Base-by-base conservation (phyloP, 257 asterid genomes). In the Echium plantagineum region DNA sequence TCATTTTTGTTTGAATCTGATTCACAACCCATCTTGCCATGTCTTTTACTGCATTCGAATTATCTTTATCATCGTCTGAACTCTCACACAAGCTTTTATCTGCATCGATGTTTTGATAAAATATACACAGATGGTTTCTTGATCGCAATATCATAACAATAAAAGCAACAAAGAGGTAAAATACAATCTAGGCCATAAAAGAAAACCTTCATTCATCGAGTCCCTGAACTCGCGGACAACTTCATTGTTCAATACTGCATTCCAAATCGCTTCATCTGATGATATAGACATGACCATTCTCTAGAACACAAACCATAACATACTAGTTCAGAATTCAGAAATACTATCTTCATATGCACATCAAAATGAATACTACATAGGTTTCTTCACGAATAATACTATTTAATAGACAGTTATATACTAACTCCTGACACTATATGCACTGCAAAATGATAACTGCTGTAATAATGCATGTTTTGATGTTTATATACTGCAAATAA, bases 211-310 rank as follows among this genome's bases (percentile, higher is more conserved):
- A 47, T 28, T 56, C 52, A 78, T 60, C 4, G 94, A 75, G 24
- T 72, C 75, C 59, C 91, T 75, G 61, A 89, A 78, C 72, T 86
- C 94, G 69, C 66, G 80, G 26, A 89, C 94, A 5, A 52, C 80
- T 64, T 84, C 81, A 63, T 86, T 84, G 72, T 81, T 85, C 77
- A 82, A 52, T 53, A 89, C 80, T 52, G 95, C 95, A 54, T 83
- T 87, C 95, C 95, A 86, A 46, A 85, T 80, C 0, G 95, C 89
- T 66, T 65, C 72, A 70, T 86, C 95, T 7, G 95, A 82, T 26
- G 95, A 86, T 21, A 84, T 30, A 8, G 97, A 84, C n/a, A 78
- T 13, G 1, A 86, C 94, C 84, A 84, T 82, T 72, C 72, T 81
- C 96, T 84, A 52, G 65, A 56, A 59, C 9, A 10, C 21, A 58